These are phyloP conservation scores for Neurospora cerealis DNA, from an alignment of 495 filamentous ascomycete species.

Conservation along the genomic window DNA sequence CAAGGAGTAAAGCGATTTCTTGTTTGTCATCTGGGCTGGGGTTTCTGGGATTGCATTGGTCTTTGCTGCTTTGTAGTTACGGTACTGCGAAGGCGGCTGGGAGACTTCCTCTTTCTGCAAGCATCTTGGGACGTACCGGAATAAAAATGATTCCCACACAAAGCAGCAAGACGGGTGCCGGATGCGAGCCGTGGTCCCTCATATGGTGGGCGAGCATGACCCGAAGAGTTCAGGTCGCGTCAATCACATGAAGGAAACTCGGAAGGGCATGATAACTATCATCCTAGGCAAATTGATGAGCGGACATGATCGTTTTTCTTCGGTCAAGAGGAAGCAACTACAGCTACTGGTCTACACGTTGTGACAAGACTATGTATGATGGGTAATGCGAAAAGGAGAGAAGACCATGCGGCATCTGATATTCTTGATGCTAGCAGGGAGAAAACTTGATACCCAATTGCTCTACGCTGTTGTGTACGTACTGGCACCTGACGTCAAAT, in stretches of 20 bases:
- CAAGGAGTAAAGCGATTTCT: slow-evolving; percentile 70
- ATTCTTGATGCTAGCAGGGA: background rate
- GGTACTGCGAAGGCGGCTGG: slow-evolving; percentile 31
- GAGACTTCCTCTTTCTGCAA: slow-evolving; percentile 22
- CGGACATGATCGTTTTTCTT: background rate
- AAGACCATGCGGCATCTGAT: background rate
- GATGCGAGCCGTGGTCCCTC: background rate
- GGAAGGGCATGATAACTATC: background rate
- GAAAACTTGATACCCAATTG: background rate
- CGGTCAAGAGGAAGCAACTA: background rate
- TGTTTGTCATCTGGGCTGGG: slow-evolving; percentile 43
- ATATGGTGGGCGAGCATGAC: background rate
- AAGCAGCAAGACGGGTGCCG: slow-evolving; percentile 3
- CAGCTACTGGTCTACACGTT: background rate
- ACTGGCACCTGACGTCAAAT: background rate
- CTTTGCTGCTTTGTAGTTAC: slow-evolving; percentile 47
- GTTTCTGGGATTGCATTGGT: slow-evolving; percentile 44
- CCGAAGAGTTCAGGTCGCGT: background rate
- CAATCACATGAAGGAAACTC: background rate
- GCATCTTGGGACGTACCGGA: slow-evolving; percentile 25
- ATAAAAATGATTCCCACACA: slow-evolving; percentile 27
- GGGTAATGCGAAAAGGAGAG: background rate
- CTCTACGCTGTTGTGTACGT: background rate
- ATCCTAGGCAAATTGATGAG: background rate
- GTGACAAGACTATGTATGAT: background rate